Evolutionary conservation across 2,329 filamentous ascomycete species (phyloP).

Genomic region (Leptographium procerum): DNA sequence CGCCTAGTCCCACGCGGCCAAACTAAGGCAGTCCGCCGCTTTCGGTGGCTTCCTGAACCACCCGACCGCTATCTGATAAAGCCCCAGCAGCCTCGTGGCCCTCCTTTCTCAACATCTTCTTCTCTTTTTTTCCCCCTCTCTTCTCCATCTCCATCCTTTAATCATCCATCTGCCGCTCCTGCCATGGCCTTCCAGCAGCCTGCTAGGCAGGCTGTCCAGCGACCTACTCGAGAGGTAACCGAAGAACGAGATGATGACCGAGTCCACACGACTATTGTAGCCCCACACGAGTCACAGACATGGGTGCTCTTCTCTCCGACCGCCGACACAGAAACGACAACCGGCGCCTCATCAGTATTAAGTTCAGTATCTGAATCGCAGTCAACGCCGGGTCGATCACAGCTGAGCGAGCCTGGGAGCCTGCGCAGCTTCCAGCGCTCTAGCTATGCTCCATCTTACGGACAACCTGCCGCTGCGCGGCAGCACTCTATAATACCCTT

Average conservation of each 20-base stretch:
- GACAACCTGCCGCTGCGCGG: slow-evolving; percentile 12
- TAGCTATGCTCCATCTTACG: slow-evolving; percentile 17
- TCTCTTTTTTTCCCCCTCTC: neutral
- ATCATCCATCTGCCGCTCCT: neutral
- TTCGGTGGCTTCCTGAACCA: slow-evolving; percentile 1
- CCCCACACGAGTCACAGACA: slow-evolving; percentile 63
- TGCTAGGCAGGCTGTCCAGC: slow-evolving; percentile 34
- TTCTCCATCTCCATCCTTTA: neutral
- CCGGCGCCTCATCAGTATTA: slow-evolving; percentile 39
- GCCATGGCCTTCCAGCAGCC: slow-evolving; percentile 16
- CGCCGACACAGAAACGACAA: slow-evolving; percentile 47
- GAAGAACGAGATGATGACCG: slow-evolving; percentile 3
- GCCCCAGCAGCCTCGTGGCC: neutral
- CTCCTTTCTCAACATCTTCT: neutral
- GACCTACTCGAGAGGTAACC: slow-evolving; percentile 25
- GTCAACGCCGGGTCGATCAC: slow-evolving; percentile 56
- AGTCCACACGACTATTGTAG: neutral
- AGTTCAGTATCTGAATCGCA: slow-evolving; percentile 57
- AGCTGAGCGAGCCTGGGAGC: slow-evolving; percentile 70
- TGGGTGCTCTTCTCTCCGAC: slow-evolving; percentile 90
- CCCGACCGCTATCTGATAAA: slow-evolving; percentile 3
- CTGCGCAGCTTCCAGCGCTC: slow-evolving; percentile 58
- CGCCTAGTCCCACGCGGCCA: neutral
- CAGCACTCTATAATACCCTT: slow-evolving; percentile 20
- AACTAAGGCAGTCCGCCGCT: neutral